These are phyloP conservation scores for Ustilaginoidea virens DNA, from an alignment of 2,329 filamentous ascomycete species.

Conservation along the genomic window DNA sequence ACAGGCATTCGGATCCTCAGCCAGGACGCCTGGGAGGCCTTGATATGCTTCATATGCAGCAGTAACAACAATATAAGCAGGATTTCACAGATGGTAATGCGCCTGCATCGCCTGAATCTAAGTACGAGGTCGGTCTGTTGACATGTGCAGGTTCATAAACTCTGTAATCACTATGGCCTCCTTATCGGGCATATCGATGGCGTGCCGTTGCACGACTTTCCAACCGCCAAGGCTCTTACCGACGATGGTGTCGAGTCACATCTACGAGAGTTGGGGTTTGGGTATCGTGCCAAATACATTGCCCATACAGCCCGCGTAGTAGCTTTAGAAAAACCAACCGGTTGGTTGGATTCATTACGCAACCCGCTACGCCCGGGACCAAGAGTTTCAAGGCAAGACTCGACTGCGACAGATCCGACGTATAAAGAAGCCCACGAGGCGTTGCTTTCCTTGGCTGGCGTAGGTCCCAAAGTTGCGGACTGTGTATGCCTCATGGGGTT, in stretches of 20 bases:
- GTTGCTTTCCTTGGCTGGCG: slow-evolving; percentile 66
- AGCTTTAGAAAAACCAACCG: slow-evolving; percentile 45
- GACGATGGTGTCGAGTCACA: slow-evolving; percentile 62
- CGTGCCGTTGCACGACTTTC: slow-evolving; percentile 75
- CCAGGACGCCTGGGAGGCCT: slow-evolving; percentile 91
- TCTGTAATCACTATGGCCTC: slow-evolving; percentile 74
- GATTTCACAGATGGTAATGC: slow-evolving; percentile 78
- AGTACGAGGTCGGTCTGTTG: neutral
- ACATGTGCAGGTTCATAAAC: slow-evolving; percentile 51
- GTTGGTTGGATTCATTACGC: slow-evolving; percentile 64
- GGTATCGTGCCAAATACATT: slow-evolving; percentile 88
- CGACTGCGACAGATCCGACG: slow-evolving; percentile 25
- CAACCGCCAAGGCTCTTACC: slow-evolving; percentile 57
- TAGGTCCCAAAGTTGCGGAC: slow-evolving; percentile 93
- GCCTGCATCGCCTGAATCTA: too few relatives aligned
- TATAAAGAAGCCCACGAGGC: slow-evolving; percentile 71
- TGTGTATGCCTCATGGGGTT: slow-evolving; percentile 94
- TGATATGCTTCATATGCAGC: slow-evolving; percentile 93
- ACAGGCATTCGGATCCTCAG: slow-evolving; percentile 81
- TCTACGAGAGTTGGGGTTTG: slow-evolving; percentile 74
- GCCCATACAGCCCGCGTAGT: slow-evolving; percentile 70
- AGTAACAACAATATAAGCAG: slow-evolving; percentile 96
- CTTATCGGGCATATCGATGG: slow-evolving; percentile 56
- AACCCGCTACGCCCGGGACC: slow-evolving; percentile 57
- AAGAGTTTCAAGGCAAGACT: slow-evolving; percentile 19